phyloP scores from a whole-genome alignment of 2,329 filamentous ascomycete species.

The Chrysoporthe deuterocubensis region DNA sequence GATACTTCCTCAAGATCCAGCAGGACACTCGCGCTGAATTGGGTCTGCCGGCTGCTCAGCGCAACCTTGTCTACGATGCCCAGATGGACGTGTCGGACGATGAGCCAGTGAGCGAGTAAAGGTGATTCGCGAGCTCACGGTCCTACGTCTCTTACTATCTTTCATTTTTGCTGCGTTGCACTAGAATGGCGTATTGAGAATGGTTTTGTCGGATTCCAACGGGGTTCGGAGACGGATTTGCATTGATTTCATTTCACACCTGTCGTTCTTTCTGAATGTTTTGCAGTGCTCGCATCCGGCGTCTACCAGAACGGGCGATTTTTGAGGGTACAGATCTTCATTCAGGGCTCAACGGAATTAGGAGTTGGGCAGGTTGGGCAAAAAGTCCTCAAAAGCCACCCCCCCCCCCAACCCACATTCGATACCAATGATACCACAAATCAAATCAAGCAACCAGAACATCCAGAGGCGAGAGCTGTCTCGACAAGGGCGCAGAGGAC shows the following conservation, averaged over 20 bases:
- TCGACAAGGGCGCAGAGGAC: background rate
- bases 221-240: background rate
- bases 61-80: constrained; percentile 28
- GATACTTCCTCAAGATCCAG: constrained; percentile 88
- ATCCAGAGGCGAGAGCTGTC: background rate
- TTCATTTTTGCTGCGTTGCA: background rate
- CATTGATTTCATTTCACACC: background rate
- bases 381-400: constrained; percentile 18
- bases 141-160: background rate
- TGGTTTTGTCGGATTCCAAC: background rate
- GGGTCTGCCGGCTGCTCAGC: constrained; percentile 41
- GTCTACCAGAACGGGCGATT: background rate
- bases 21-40: constrained; percentile 68
- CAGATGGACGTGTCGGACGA: constrained; percentile 33
- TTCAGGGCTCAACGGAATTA: background rate
- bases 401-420: constrained; percentile 10
- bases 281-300: background rate
- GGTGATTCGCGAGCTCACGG: background rate
- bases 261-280: background rate
- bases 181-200: constrained; percentile 16
- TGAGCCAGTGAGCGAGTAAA: constrained; percentile 39
- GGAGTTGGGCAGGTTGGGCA: constrained; percentile 17
- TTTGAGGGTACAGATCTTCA: background rate
- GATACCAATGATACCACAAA: constrained; percentile 31
- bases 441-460: constrained; percentile 12